These are phyloP conservation scores for Nematocida parisii DNA, from an alignment of 371 early-diverging fungal species.

Conservation along the genomic window DNA sequence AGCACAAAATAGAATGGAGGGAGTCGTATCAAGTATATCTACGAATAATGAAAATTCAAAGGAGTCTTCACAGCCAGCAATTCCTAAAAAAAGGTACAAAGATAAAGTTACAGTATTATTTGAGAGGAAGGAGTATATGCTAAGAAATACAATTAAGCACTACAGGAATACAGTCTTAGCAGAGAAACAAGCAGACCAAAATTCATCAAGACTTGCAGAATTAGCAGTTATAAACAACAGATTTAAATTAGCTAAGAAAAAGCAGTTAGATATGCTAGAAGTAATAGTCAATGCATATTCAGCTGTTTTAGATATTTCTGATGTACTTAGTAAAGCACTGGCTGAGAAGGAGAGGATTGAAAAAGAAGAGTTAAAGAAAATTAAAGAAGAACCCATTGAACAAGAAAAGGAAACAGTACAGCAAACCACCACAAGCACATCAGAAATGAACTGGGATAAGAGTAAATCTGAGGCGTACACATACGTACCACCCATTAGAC, in stretches of 20 bases:
- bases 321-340: background rate
- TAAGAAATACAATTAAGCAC: constrained; percentile 17
- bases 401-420: background rate
- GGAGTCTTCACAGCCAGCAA: background rate
- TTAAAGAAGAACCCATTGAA: background rate
- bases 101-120: constrained; percentile 8
- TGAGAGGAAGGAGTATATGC: constrained; percentile 40
- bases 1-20: background rate
- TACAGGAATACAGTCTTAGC: background rate
- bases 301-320: background rate
- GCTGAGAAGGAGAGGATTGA: background rate
- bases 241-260: constrained; percentile 35
- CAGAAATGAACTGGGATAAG: no score
- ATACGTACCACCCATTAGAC: no score
- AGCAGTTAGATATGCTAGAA: constrained; percentile 16
- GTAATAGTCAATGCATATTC: background rate
- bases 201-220: background rate
- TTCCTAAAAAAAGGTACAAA: constrained; percentile 6
- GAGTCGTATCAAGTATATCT: background rate
- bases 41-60: background rate
- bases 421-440: background rate
- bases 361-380: background rate
- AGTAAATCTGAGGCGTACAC: no score
- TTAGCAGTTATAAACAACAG: constrained; percentile 31
- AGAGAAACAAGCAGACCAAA: background rate